Base-by-base conservation (phyloP, 495 filamentous ascomycete genomes). In the Podospora bellae-mahoneyi region DNA sequence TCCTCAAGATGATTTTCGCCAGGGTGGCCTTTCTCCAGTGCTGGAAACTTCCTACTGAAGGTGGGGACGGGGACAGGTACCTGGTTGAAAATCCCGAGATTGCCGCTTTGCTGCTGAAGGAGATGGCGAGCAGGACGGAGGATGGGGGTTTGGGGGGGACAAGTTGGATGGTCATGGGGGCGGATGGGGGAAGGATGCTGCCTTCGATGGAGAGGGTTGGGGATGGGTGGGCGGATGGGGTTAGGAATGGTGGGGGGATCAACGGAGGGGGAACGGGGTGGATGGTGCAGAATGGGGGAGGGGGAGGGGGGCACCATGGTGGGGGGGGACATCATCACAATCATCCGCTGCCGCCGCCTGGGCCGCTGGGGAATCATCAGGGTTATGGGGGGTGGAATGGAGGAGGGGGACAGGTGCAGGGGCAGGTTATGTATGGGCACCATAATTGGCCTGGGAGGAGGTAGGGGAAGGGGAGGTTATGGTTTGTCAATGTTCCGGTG, bases 1-100 rank as follows among this genome's bases (percentile, higher is more conserved):
- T 84, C 16, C 73, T 83, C 20, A 78, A 77, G 64, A 81, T 82
- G 78, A 71, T 83, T 16, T 82, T 81, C 71, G 79, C 80, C 7
- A 71, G 81, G 27, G 78, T 82, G 1, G 82, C 79, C 0, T 83
- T 83, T 66, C 68, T 84, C 7, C 76, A 79, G 68, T 78, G 80
- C 6, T 82, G 77, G 77, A 69, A 76, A 16, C 71, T 73, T 13
- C 62, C 66, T 18, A 77, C 74, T 19, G 55, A 26, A 6, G 7
- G 26, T 9, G 56, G 26, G 18, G 56, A 59, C 2, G 56, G 19
- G 15, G 26, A 72, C 28, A 70, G 69, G 0, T 84, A 81, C 30
- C 68, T 81, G 60, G 28, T 72, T 3, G 74, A 66, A 5, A 74
- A 82, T 63, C 80, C 82, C 9, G 79, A 81, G 62, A 76, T 83